phyloP scores from a whole-genome alignment of 805 yeast genomes.

The Schizosaccharomyces lindneri region DNA sequence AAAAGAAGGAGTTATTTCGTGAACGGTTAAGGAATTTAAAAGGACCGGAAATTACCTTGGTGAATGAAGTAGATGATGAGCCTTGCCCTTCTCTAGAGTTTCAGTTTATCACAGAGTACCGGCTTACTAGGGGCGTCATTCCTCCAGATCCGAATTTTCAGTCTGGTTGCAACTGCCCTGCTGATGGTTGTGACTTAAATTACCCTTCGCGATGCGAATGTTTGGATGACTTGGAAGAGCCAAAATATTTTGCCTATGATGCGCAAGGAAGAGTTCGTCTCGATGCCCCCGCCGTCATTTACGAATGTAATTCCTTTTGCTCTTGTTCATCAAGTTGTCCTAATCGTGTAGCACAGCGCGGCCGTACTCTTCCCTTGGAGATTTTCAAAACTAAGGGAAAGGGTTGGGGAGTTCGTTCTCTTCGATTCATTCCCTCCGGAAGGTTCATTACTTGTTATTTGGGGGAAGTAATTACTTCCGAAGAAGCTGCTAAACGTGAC shows the following conservation, averaged over 20 bases:
- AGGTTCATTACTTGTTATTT: conserved; percentile 5
- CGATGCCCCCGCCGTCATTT: conserved; percentile 3
- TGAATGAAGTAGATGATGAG: conserved; percentile 4
- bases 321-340: conserved; percentile 4
- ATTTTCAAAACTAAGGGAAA: conserved; percentile 5
- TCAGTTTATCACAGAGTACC: background rate
- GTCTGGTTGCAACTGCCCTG: background rate
- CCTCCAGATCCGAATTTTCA: background rate
- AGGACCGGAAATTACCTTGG: conserved; percentile 2
- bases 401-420: conserved; percentile 8
- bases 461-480: conserved; percentile 6
- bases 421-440: conserved; percentile 5
- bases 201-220: background rate
- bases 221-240: conserved; percentile 1
- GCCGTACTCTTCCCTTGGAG: conserved; percentile 5
- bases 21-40: background rate
- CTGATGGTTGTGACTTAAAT: background rate
- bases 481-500: conserved; percentile 6
- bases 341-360: conserved; percentile 6
- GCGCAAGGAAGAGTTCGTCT: background rate
- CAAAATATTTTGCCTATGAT: conserved; percentile 2
- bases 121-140: background rate
- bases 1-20: background rate
- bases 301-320: conserved; percentile 6
- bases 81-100: background rate